Conservation (phyloP, 768 basidiomycete species). For the Tylopilus intermedius region DNA sequence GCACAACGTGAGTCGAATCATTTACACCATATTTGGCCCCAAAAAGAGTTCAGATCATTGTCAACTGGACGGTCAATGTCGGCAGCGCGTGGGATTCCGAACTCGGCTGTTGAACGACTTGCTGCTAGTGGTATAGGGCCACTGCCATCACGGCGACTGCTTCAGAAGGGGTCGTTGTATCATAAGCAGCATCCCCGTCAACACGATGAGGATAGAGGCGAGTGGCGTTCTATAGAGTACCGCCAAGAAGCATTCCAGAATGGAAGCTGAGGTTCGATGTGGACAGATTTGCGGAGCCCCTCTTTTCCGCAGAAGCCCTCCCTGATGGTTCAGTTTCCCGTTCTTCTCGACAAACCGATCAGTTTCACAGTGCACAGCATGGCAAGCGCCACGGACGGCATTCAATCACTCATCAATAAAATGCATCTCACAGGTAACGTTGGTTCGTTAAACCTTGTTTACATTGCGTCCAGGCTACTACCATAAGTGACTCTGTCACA, state of each 20-base stretch:
- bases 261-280: conserved; percentile 7
- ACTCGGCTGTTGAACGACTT: conserved; percentile 12
- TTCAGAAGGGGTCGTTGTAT: neutral
- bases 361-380: conserved; percentile 3
- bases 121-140: conserved; percentile 2
- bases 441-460: neutral
- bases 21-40: neutral
- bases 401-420: neutral
- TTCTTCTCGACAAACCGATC: conserved; percentile 11
- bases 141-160: conserved; percentile 13
- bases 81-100: conserved; percentile 21
- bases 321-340: conserved; percentile 8
- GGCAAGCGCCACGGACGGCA: neutral
- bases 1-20: conserved; percentile 5
- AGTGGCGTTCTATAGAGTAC: conserved; percentile 15
- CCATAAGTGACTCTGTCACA: neutral
- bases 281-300: conserved; percentile 2
- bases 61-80: conserved; percentile 4
- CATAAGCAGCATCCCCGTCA: conserved; percentile 12
- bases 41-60: neutral
- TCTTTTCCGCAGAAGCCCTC: conserved; percentile 9
- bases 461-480: neutral
- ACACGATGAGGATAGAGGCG: conserved; percentile 15
- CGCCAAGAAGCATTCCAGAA: conserved; percentile 6
- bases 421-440: neutral